Conservation (phyloP, 805 yeast species). For the Saccharomycopsis selenospora region DNA sequence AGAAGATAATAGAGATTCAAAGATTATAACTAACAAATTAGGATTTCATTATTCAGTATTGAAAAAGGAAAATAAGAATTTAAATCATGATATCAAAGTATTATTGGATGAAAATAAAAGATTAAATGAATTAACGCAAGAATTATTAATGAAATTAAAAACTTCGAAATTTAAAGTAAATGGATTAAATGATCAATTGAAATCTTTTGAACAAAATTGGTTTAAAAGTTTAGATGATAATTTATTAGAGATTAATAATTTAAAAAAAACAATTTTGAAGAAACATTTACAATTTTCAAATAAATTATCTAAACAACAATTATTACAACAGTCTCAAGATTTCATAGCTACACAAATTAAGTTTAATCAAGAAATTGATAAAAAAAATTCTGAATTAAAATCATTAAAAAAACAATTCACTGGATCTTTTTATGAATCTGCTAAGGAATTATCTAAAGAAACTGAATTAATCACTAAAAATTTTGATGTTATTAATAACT, state of each 20-base stretch:
- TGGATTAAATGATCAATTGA: not conserved
- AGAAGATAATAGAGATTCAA: conserved; percentile 4
- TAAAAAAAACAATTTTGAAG: conserved; percentile 14
- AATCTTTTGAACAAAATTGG: conserved; percentile 13
- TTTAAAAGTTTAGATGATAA: conserved; percentile 2
- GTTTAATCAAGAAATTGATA: conserved; percentile 12
- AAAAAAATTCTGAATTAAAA: conserved; percentile 7
- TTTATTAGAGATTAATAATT: conserved; percentile 4
- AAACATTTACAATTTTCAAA: conserved; percentile 12
- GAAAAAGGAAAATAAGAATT: conserved; percentile 13
- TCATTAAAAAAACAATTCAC: conserved; percentile 4
- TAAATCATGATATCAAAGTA: conserved; percentile 9
- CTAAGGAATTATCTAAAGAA: not conserved
- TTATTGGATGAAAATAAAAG: conserved; percentile 13
- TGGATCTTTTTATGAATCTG: not conserved
- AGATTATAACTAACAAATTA: conserved; percentile 8
- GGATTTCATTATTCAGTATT: conserved; percentile 10
- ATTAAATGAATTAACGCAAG: conserved; percentile 5
- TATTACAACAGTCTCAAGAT: conserved; percentile 6
- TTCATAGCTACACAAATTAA: conserved; percentile 8
- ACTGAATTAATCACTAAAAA: not conserved
- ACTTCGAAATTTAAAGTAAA: conserved; percentile 3
- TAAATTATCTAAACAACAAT: conserved; percentile 5
- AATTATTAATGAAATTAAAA: conserved; percentile 5
- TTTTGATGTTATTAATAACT: not conserved